These are phyloP conservation scores for Anisodus tanguticus DNA, from an alignment of 257 asterid genomes.

Conservation along the genomic window DNA sequence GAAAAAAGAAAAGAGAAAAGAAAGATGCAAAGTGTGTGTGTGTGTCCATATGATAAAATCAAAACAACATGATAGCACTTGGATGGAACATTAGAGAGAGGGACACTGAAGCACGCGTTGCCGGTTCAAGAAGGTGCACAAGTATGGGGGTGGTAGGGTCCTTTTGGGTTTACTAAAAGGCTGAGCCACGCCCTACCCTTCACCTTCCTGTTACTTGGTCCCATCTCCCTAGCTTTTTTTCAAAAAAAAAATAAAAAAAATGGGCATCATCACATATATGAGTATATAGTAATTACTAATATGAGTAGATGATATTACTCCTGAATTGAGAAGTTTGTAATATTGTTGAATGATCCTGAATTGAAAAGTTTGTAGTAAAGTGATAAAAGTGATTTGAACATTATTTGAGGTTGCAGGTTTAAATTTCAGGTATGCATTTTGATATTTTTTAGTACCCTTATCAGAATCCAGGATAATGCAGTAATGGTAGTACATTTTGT, in stretches of 20 bases:
- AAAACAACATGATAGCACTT: constrained; percentile 31
- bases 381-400: background rate
- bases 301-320: background rate
- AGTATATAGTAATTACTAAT: background rate
- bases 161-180: constrained; percentile 44
- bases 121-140: constrained; percentile 63
- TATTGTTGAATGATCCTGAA: background rate
- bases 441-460: background rate
- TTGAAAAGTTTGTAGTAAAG: background rate
- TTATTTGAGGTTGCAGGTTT: too few relatives aligned
- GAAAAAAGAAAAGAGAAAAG: background rate
- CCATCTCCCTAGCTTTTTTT: constrained; percentile 28
- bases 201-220: constrained; percentile 39
- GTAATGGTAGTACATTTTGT: background rate
- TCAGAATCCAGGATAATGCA: background rate
- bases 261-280: background rate
- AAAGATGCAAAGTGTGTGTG: constrained; percentile 16
- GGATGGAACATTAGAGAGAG: constrained; percentile 22
- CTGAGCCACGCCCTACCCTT: constrained; percentile 43
- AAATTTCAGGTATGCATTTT: too few relatives aligned
- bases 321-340: background rate
- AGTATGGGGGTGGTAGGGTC: constrained; percentile 50
- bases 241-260: too few relatives aligned
- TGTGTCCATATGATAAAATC: constrained; percentile 30
- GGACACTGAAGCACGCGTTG: constrained; percentile 77